Conservation (phyloP, 768 basidiomycete genomes). For the Sporobolomyces phaffii region DNA sequence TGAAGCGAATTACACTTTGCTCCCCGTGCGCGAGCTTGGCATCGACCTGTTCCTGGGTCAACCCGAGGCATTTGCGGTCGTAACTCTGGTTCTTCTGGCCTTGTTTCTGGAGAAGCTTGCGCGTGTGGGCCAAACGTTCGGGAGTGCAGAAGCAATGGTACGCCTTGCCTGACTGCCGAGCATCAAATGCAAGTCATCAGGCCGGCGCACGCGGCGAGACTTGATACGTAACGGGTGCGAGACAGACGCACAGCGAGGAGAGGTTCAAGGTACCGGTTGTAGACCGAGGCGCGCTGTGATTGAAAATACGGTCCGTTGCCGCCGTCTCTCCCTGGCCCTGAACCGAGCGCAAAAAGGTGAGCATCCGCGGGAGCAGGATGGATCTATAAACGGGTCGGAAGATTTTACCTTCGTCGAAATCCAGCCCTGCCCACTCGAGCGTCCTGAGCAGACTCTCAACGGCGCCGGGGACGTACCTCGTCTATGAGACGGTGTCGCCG, state of each 20-base stretch:
- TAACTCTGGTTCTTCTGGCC: conserved; percentile 70
- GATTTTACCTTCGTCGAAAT: conserved; percentile 77
- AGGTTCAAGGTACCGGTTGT: conserved; percentile 63
- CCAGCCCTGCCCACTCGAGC: conserved; percentile 81
- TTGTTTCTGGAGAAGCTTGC: conserved; percentile 62
- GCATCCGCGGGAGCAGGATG: neutral
- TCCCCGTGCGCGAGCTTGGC: conserved; percentile 68
- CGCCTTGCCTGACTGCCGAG: conserved; percentile 67
- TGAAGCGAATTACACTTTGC: conserved; percentile 74
- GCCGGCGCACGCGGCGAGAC: neutral
- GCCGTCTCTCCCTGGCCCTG: conserved; percentile 72
- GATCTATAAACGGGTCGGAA: too few species aligned
- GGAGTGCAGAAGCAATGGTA: conserved; percentile 92
- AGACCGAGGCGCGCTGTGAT: conserved; percentile 85
- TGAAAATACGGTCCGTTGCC: conserved; percentile 81
- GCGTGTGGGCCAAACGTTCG: conserved; percentile 61
- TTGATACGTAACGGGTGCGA: too few species aligned
- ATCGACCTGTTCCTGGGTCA: conserved; percentile 77
- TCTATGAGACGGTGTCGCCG: conserved; percentile 52
- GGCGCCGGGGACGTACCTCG: conserved; percentile 71
- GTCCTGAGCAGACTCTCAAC: conserved; percentile 71
- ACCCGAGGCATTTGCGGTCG: conserved; percentile 77
- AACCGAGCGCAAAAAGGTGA: neutral
- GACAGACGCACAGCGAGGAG: conserved; percentile 64
- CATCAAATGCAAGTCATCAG: neutral